Conservation (phyloP, 345 rosid species). For the Corchorus olitorius region DNA sequence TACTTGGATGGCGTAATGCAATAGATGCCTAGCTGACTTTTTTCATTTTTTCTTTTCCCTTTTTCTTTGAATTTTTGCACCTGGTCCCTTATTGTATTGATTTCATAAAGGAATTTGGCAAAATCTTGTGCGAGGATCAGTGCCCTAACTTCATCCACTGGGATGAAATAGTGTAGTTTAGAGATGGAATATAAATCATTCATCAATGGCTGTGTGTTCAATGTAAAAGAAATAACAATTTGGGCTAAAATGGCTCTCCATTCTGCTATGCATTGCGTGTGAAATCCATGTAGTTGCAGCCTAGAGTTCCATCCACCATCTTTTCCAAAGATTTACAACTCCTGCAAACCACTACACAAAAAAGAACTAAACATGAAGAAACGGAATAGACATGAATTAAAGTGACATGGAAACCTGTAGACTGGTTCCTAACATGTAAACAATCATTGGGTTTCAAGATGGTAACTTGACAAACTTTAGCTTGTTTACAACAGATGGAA, state of each 20-base stretch:
- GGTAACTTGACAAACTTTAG: neutral
- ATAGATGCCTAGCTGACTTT: neutral
- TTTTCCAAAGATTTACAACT: neutral
- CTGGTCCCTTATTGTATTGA: neutral
- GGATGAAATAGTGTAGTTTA: neutral
- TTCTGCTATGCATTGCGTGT: neutral
- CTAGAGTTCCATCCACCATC: neutral
- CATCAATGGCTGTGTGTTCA: neutral
- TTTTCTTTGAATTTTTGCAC: neutral
- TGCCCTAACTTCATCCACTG: neutral
- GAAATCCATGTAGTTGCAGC: neutral
- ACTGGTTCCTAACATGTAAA: neutral
- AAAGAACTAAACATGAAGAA: neutral
- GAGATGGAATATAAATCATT: conserved; percentile 3
- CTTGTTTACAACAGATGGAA: neutral
- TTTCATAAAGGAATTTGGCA: neutral
- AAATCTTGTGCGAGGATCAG: neutral
- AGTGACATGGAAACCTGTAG: neutral
- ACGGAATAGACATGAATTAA: neutral
- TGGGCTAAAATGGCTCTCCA: neutral
- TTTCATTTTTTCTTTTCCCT: neutral
- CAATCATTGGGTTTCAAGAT: neutral
- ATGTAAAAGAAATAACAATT: neutral
- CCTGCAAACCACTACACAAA: neutral
- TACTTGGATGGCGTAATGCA: neutral